phyloP scores from a whole-genome alignment of 2,329 filamentous ascomycete genomes.

The Phialophora expanda region DNA sequence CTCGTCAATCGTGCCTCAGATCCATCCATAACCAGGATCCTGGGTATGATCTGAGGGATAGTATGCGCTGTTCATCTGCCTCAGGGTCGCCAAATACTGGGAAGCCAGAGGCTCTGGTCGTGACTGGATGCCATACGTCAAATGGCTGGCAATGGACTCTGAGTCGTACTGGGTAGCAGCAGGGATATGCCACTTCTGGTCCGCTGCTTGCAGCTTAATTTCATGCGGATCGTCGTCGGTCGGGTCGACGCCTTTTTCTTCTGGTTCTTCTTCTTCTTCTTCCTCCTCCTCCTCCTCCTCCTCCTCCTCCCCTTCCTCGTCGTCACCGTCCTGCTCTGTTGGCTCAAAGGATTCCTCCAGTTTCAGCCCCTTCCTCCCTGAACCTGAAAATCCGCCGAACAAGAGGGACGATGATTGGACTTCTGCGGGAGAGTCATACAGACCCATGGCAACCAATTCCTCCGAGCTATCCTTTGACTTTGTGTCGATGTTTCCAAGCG shows the following conservation, averaged over 20 bases:
- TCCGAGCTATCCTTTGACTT: conserved; percentile 23
- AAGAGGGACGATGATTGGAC: conserved; percentile 37
- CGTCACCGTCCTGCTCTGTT: conserved; percentile 43
- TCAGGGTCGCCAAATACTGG: conserved; percentile 31
- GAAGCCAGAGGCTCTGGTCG: conserved; percentile 26
- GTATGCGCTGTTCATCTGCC: conserved; percentile 34
- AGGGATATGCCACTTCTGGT: not conserved
- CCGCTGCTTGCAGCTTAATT: not conserved
- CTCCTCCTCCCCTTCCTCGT: conserved; percentile 39
- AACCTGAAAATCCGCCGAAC: conserved; percentile 23
- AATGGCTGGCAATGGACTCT: conserved; percentile 30
- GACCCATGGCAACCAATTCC: conserved; percentile 40
- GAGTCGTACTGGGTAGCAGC: conserved; percentile 11
- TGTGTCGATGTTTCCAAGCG: conserved; percentile 19
- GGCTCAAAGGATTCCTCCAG: conserved; percentile 41
- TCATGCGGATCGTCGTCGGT: conserved; percentile 30
- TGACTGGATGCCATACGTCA: conserved; percentile 20
- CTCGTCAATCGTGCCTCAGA: conserved; percentile 30
- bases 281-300: conserved; percentile 23
- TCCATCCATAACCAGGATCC: conserved; percentile 28
- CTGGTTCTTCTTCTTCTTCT: not conserved
- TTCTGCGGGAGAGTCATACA: conserved; percentile 40
- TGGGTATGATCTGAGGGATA: conserved; percentile 27
- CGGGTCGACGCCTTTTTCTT: conserved; percentile 25
- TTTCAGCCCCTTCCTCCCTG: conserved; percentile 34